Evolutionary conservation across 768 basidiomycete genomes (phyloP).

Genomic region (Porpolomopsis calyptriformis): DNA sequence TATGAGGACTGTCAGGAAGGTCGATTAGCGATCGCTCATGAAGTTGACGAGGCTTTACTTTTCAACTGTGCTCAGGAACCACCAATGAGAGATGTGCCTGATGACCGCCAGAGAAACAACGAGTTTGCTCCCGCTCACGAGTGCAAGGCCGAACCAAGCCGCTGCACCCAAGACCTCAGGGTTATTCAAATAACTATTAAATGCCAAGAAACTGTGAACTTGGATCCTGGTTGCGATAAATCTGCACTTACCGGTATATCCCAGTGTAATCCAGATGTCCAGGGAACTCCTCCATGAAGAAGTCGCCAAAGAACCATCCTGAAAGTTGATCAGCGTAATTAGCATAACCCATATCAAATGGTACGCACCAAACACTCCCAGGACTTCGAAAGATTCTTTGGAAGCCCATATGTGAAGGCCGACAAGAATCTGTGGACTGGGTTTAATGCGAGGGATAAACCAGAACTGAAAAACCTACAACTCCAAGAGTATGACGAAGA

Average conservation of each 20-base stretch:
- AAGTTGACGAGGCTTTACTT: slow-evolving; percentile 45
- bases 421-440: slow-evolving; percentile 52
- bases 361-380: slow-evolving; percentile 77
- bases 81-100: slow-evolving; percentile 84
- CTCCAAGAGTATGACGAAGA: slow-evolving; percentile 79
- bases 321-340: slow-evolving; percentile 1
- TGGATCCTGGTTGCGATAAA: slow-evolving; percentile 2
- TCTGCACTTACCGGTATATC: slow-evolving; percentile 67
- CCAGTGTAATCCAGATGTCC: slow-evolving; percentile 88
- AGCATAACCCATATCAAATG: neutral
- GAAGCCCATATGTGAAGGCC: slow-evolving; percentile 88
- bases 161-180: slow-evolving; percentile 95
- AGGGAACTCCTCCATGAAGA: slow-evolving; percentile 92
- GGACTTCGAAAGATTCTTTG: slow-evolving; percentile 80
- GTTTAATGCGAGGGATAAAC: slow-evolving; percentile 8
- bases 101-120: slow-evolving; percentile 77
- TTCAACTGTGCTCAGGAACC: slow-evolving; percentile 90
- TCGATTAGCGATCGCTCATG: slow-evolving; percentile 2
- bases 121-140: slow-evolving; percentile 90
- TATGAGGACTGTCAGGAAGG: slow-evolving; percentile 68
- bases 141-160: slow-evolving; percentile 85
- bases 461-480: slow-evolving; percentile 36
- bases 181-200: slow-evolving; percentile 74
- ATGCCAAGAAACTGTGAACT: neutral
- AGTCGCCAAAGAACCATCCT: slow-evolving; percentile 99